Conservation (phyloP, 2,329 filamentous ascomycete species). For the Sclerotinia sclerotiorum region DNA sequence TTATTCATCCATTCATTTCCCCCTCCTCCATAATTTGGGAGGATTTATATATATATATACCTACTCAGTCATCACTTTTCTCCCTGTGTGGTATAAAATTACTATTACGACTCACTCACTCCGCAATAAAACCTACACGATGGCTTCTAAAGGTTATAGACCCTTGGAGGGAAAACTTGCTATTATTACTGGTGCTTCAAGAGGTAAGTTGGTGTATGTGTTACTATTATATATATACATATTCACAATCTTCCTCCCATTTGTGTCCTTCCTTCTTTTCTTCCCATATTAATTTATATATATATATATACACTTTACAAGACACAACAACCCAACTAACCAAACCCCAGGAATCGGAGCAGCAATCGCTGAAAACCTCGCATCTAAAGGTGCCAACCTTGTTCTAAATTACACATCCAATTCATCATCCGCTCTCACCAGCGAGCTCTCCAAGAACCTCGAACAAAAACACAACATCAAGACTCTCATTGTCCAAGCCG, state of each 20-base stretch:
- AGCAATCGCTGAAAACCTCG: slow-evolving; percentile 65
- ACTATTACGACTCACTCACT: not conserved
- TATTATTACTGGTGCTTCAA: slow-evolving; percentile 75
- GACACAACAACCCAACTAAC: slow-evolving; percentile 1
- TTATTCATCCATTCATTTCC: not conserved
- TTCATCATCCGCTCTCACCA: slow-evolving; percentile 53
- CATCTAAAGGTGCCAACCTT: slow-evolving; percentile 62
- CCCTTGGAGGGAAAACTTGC: slow-evolving; percentile 71
- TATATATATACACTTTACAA: not conserved
- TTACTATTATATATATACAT: not conserved
- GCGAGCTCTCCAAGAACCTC: slow-evolving; percentile 57
- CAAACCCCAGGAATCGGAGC: slow-evolving; percentile 65
- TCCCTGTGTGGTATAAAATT: too few species aligned
- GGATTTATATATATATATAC: not conserved
- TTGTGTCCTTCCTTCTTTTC: not conserved
- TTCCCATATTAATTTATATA: not conserved
- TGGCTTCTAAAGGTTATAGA: slow-evolving; percentile 30
- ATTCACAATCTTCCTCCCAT: not conserved
- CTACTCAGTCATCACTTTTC: not conserved
- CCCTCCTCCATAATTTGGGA: not conserved
- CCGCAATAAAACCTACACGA: slow-evolving; percentile 18
- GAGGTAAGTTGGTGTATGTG: slow-evolving; percentile 54
- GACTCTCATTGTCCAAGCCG: slow-evolving; percentile 66
- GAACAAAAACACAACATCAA: slow-evolving; percentile 56
- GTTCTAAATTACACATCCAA: slow-evolving; percentile 67